Base-by-base conservation (phyloP, 176 grass and related monocot species). In the Ensete glaucum region DNA sequence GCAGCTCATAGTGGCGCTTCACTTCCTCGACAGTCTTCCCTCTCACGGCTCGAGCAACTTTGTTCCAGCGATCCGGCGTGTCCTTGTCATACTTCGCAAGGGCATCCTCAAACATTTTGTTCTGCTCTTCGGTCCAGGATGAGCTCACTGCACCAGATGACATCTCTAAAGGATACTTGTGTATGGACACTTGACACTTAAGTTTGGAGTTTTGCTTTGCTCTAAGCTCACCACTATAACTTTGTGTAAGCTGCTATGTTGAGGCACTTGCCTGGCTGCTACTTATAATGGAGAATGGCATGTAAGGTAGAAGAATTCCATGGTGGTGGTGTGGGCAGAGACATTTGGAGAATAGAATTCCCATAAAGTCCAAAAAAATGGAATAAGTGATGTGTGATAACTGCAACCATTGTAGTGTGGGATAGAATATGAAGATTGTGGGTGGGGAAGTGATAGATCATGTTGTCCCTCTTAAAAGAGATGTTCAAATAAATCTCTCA, bases 1-100 rank as follows among this genome's bases (percentile, higher is more conserved):
- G 93, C 66, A 79, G 72, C 23, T 88, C 73, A 60, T 84, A 92
- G 73, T 90, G 87, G 57, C 81, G 81, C 73, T 88, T 87, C 65
- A 88, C 87, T 67, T 96, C 89, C 66, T 96, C 89, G 2, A 81
- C 85, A 0, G 93, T 87, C 80, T 84, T 96, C 48, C 69, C 86
- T 20, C 89, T 82, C 26, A 96, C 75, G 53, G 72, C 79, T 10
- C 78, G 83, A 6, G 92, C 83, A 66, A 96, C 82, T 76, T 92
- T 96, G 49, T 89, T 81, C 92, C 92, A 96, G 19, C 81, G 85
- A 75, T 96, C 88, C 54, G 89, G 85, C 24, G 86, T 85, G 75
- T 82, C 82, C 71, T 87, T 55, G 25, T 84, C 89, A 10, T 92
- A 89, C 75, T 82, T 82, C 16, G 92, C 92, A 1, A 96, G 83